These are phyloP conservation scores for Sechiopsis laciniata DNA, from an alignment of 306 rosid genomes.

Conservation along the genomic window DNA sequence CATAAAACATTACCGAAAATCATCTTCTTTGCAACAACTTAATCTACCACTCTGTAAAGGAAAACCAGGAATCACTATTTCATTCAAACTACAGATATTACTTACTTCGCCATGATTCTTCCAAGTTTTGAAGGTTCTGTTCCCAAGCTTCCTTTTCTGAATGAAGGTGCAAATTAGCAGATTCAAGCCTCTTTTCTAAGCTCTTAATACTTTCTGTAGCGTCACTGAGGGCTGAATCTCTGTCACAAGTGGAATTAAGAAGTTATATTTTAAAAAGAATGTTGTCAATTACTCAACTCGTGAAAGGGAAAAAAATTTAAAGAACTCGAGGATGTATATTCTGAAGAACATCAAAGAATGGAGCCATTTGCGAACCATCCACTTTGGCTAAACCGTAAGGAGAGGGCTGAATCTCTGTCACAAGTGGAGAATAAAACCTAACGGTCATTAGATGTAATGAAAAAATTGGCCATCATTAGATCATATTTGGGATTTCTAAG, in stretches of 20 bases:
- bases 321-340: slow-evolving; percentile 6
- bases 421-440: background rate
- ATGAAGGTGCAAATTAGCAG: slow-evolving; percentile 50
- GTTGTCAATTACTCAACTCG: slow-evolving; percentile 15
- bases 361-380: background rate
- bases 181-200: slow-evolving; percentile 67
- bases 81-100: slow-evolving; percentile 35
- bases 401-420: no score
- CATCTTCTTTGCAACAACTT: slow-evolving; percentile 17
- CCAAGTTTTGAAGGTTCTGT: slow-evolving; percentile 68
- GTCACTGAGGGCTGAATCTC: slow-evolving; percentile 56
- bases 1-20: slow-evolving; percentile 23
- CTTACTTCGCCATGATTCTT: slow-evolving; percentile 95
- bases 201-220: slow-evolving; percentile 58
- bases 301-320: background rate
- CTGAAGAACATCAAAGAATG: background rate
- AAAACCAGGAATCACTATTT: slow-evolving; percentile 18
- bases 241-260: slow-evolving; percentile 40
- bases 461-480: background rate
- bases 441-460: background rate
- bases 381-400: background rate
- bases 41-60: slow-evolving; percentile 2
- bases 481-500: background rate
- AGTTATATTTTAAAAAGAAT: slow-evolving; percentile 10
- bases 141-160: slow-evolving; percentile 92